Evolutionary conservation across 768 basidiomycete species (phyloP), one percentile per base, ranked within the genome.

Genomic region (Phaeotremella skinneri): DNA sequence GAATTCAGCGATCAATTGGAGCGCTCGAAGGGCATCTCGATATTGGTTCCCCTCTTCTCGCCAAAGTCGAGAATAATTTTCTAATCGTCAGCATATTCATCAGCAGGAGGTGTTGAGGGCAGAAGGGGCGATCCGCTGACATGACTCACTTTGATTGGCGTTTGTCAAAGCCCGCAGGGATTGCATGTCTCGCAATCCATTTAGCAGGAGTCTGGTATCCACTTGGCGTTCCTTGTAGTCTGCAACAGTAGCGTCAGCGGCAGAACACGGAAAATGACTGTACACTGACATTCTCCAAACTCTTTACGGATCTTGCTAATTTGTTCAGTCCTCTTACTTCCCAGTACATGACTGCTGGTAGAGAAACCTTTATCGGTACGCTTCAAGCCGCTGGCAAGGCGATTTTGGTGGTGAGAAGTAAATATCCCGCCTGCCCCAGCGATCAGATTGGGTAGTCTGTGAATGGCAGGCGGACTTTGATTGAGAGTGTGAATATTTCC

Each of bases 1-100:
- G 2, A 43, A 54, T 34, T 59, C 57, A 5, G 66, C 56, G 21
- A 71, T 52, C 9, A 62, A 62, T 17, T 58, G 58, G 27, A 74
- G 56, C 4, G 66, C 68, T 47, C 72, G 31, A 4, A 68, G 39
- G 20, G 41, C 62, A 23, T 63, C 62, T 26, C 58, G 27, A 31
- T 45, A 30, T 13, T 45, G 13, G 20, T 45, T 45, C 13, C 13
- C 43, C 43, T 45, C 43, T 45, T 45, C 23, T 7, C 21, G 11
- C 43, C 43, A 45, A 7, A 45, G 43, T 14, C 7, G 9, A 23
- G 21, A 23, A 7, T 20, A 13, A 45, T 45, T 13, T 13, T 45
- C 43, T 45, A 21, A 45, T 14, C 43, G 43, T 45, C 43, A 29
- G 25, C 26, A 39, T 11, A 39, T 39, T 50, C 29, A 25, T 11